Evolutionary conservation across 2,329 filamentous ascomycete species (phyloP), one percentile per base, ranked within the genome.

Genomic region (Cyanodermella asteris): DNA sequence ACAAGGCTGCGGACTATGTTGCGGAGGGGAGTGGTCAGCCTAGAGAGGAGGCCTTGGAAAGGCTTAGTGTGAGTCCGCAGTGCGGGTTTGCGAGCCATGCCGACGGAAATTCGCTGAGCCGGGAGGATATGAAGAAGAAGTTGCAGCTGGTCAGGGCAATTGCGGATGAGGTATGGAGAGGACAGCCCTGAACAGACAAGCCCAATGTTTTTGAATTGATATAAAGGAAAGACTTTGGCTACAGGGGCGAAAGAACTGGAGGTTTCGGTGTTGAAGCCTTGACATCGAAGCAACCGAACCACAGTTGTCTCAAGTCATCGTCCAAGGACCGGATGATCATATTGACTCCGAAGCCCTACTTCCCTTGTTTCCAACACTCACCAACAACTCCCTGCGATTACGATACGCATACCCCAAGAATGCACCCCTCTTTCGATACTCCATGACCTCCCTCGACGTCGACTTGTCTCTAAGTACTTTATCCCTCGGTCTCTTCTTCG

Each of bases 391-490:
- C 26, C 44, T 50, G 3, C 51, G 50, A 21, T 49, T 47, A 18
- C 69, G 64, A 57, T 87, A 94, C 2, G 75, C 78, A 44, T 97
- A 97, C 1, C 84, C 84, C 32, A 90, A 49, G 46, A 94, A 94
- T 0, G 80, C 81, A 14, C 65, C 74, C 43, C 62, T 64, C 49
- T 84, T 91, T 30, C 87, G 64, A 34, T 87, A 61, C 36, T 77
- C 69, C 46, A 94, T 53, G n/a, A 74, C 80, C 10, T 59, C 55
- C 20, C 57, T 59, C 20, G 67, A 72, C 5, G 72, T 61, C 6
- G 55, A 49, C 14, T 59, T 60, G 45, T 94, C 84, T 21, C 84
- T 61, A 15, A 94, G 52, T 29, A 94, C 50, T 38, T 74, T 73
- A 46, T 97, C 87, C n/a, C 82, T 61, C 0, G 84, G 69, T 32